These are phyloP conservation scores for Cryptococcus sp. DNA, from an alignment of 1,284 basidiomycete species.

Conservation along the genomic window DNA sequence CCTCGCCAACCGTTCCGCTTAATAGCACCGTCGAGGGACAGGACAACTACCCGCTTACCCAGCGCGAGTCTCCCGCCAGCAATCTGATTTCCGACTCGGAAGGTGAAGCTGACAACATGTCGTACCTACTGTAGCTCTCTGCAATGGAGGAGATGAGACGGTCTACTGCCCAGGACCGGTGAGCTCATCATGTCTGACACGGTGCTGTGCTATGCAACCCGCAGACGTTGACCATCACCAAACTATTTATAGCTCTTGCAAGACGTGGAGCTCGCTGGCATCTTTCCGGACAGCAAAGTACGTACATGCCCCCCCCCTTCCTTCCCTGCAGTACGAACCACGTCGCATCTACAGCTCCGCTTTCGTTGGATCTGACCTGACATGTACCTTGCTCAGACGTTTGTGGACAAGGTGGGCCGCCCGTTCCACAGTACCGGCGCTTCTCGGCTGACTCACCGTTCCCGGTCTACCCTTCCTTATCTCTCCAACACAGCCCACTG, in stretches of 20 bases:
- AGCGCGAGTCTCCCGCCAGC: constrained; percentile 65
- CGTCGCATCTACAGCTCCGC: too few species aligned
- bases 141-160: constrained; percentile 53
- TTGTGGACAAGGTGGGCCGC: constrained; percentile 64
- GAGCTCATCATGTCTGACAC: constrained; percentile 46
- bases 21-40: constrained; percentile 63
- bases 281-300: constrained; percentile 80
- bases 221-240: neutral
- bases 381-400: constrained; percentile 39
- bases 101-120: neutral
- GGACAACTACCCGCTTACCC: constrained; percentile 63
- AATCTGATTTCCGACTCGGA: neutral
- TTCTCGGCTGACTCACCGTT: too few species aligned
- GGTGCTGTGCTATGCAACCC: too few species aligned
- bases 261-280: constrained; percentile 72
- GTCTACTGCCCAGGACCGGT: constrained; percentile 79
- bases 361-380: too few species aligned
- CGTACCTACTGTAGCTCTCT: constrained; percentile 24
- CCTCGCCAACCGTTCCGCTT: constrained; percentile 61
- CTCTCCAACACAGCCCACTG: constrained; percentile 60
- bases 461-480: too few species aligned
- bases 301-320: neutral
- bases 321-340: too few species aligned
- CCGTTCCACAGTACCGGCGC: too few species aligned
- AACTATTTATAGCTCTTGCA: constrained; percentile 71